These are phyloP conservation scores for Aegle marmelos DNA, from an alignment of 345 rosid genomes.

Conservation along the genomic window DNA sequence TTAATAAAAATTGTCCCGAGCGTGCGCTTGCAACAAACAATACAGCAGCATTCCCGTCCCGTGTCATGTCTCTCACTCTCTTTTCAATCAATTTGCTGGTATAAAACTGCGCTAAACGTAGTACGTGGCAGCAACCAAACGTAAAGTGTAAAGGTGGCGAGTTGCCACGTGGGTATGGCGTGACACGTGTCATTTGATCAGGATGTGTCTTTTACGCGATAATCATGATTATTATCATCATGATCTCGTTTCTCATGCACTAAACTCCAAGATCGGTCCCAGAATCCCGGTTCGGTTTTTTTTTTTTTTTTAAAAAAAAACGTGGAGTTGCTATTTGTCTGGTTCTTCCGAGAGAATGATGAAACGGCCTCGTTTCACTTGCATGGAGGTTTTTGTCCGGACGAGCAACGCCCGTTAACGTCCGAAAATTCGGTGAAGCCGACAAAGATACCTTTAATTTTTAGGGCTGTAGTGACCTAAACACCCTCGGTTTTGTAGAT, in stretches of 20 bases:
- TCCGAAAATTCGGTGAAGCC: constrained; percentile 29
- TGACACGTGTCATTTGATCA: constrained; percentile 17
- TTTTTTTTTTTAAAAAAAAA: too few species aligned
- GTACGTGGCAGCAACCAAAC: constrained; percentile 16
- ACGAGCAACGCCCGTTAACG: constrained; percentile 14
- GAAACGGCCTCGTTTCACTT: constrained; percentile 19
- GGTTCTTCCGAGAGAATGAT: neutral
- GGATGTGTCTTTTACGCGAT: constrained; percentile 2
- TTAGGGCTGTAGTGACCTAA: constrained; percentile 7
- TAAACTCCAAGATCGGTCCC: constrained; percentile 16
- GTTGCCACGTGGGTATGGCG: neutral
- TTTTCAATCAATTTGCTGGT: neutral
- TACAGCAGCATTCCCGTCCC: too few species aligned
- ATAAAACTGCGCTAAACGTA: neutral
- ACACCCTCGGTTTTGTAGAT: neutral
- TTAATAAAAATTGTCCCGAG: too few species aligned
- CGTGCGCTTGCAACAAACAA: too few species aligned
- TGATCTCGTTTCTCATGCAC: constrained; percentile 8
- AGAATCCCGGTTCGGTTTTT: constrained; percentile 20
- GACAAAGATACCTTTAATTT: constrained; percentile 30
- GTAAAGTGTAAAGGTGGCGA: neutral
- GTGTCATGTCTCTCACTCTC: too few species aligned
- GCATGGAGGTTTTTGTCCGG: neutral
- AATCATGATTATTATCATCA: constrained; percentile 9
- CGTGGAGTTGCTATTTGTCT: neutral